phyloP scores from a whole-genome alignment of 345 rosid genomes.

The Turritis glabra region DNA sequence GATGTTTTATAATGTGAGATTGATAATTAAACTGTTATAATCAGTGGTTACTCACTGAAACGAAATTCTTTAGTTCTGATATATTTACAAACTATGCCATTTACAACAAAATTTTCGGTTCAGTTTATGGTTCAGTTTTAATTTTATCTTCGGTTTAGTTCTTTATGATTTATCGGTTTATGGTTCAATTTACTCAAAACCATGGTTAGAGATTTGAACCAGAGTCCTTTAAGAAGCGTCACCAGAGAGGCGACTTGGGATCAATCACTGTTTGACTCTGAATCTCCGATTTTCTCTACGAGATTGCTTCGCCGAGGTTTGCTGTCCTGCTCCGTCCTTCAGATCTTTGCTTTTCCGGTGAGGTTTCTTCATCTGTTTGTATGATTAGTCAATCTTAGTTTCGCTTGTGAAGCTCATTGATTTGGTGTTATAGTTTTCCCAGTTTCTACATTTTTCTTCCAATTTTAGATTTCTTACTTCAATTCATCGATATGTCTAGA shows the following conservation, averaged over 20 bases:
- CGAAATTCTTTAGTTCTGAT: too few species aligned
- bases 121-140: too few species aligned
- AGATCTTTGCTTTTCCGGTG: conserved; percentile 26
- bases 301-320: neutral
- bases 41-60: too few species aligned
- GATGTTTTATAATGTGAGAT: too few species aligned
- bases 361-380: conserved; percentile 5
- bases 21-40: too few species aligned
- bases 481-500: too few species aligned
- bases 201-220: neutral
- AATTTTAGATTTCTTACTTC: too few species aligned
- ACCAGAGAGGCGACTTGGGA: neutral
- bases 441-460: too few species aligned
- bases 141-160: neutral
- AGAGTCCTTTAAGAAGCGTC: neutral
- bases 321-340: neutral
- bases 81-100: too few species aligned
- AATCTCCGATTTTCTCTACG: neutral
- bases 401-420: neutral
- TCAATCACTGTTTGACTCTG: neutral
- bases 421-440: neutral
- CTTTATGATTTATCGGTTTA: neutral
- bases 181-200: neutral
- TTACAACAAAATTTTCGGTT: too few species aligned
- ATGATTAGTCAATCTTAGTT: neutral